Evolutionary conservation across 805 yeast species (phyloP).

Genomic region (Yamadazyma takamatsuzukensis): DNA sequence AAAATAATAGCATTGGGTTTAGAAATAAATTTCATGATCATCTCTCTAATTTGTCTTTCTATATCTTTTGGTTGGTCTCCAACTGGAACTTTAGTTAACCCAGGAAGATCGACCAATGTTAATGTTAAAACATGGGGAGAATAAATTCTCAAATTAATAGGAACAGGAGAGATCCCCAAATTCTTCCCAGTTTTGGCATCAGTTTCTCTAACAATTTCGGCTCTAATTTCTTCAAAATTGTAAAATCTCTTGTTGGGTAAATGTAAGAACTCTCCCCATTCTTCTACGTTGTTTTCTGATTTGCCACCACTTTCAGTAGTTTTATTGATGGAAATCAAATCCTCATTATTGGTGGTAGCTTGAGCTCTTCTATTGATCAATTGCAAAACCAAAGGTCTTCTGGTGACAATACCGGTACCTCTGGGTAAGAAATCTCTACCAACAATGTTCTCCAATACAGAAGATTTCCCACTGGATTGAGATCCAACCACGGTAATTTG

Average conservation of each 20-base stretch:
- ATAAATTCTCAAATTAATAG: constrained; percentile 88
- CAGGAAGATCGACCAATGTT: constrained; percentile 95
- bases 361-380: constrained; percentile 63
- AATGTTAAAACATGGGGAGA: constrained; percentile 93
- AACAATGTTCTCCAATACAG: constrained; percentile 86
- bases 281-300: constrained; percentile 70
- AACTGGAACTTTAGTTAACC: constrained; percentile 96
- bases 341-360: constrained; percentile 19
- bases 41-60: constrained; percentile 88
- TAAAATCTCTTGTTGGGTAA: constrained; percentile 82
- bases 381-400: constrained; percentile 83
- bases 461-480: constrained; percentile 85
- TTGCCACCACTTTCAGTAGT: constrained; percentile 43
- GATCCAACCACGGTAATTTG: constrained; percentile 96
- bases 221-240: constrained; percentile 84
- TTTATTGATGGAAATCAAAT: constrained; percentile 43
- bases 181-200: constrained; percentile 78
- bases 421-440: constrained; percentile 90
- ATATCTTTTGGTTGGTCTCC: constrained; percentile 99
- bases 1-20: constrained; percentile 93
- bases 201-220: constrained; percentile 89
- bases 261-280: constrained; percentile 98
- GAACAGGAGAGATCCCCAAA: constrained; percentile 86
- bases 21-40: constrained; percentile 88
- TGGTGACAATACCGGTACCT: constrained; percentile 89